Evolutionary conservation across 441 rosid species (phyloP).

Genomic region (Erodium moschatum): DNA sequence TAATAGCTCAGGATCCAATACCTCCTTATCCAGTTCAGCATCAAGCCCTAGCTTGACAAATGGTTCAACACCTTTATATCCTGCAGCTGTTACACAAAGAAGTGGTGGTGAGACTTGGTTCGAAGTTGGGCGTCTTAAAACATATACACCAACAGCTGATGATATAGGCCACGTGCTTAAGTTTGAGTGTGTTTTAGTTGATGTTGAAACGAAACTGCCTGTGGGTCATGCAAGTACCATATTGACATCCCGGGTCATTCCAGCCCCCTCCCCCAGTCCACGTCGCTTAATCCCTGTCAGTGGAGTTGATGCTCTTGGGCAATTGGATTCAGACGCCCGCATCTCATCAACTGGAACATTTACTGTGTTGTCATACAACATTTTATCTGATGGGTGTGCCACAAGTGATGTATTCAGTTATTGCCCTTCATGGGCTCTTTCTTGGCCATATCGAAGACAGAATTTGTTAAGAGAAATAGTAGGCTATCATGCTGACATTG

Average conservation of each 20-base stretch:
- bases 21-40: constrained; percentile 55
- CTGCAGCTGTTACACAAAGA: constrained; percentile 66
- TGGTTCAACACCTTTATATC: constrained; percentile 80
- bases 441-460: constrained; percentile 96
- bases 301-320: constrained; percentile 66
- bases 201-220: constrained; percentile 59
- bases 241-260: constrained; percentile 91
- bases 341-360: constrained; percentile 70
- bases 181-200: constrained; percentile 87
- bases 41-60: constrained; percentile 58
- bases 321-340: constrained; percentile 66
- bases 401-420: constrained; percentile 69
- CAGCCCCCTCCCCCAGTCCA: constrained; percentile 93
- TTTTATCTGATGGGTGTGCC: constrained; percentile 80
- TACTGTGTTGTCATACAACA: constrained; percentile 90
- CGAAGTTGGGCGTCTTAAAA: constrained; percentile 85
- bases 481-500: constrained; percentile 92
- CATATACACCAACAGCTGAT: constrained; percentile 89
- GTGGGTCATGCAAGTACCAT: constrained; percentile 67
- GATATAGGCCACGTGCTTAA: constrained; percentile 87
- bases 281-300: constrained; percentile 75
- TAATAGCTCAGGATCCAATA: constrained; percentile 52
- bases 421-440: constrained; percentile 99
- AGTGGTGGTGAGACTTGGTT: constrained; percentile 83
- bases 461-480: constrained; percentile 89